Evolutionary conservation across 2,329 filamentous ascomycete genomes (phyloP).

Genomic region (Microdochium nivale): DNA sequence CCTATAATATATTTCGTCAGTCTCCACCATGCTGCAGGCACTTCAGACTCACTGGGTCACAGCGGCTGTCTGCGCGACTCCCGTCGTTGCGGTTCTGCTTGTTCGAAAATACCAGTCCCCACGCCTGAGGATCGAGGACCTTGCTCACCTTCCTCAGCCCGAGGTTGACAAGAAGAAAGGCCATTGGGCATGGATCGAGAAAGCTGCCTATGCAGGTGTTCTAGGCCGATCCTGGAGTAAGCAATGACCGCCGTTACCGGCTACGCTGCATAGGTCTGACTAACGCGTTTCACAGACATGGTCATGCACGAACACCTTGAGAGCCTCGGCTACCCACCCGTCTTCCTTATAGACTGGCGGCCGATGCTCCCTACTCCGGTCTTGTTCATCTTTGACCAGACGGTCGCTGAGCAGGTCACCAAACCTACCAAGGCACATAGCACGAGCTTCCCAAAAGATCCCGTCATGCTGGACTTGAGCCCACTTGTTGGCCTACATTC

Average conservation of each 20-base stretch:
- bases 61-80: too few species aligned
- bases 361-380: slow-evolving; percentile 1
- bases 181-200: slow-evolving; percentile 4
- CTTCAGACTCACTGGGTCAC: too few species aligned
- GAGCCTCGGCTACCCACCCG: slow-evolving; percentile 2
- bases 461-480: slow-evolving; percentile 2
- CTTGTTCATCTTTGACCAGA: slow-evolving; percentile 3
- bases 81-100: too few species aligned
- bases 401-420: slow-evolving; percentile 3
- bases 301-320: slow-evolving; percentile 2
- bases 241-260: neutral
- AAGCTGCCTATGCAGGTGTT: slow-evolving; percentile 1
- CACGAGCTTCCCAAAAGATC: slow-evolving; percentile 3
- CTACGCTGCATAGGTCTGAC: too few species aligned
- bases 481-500: slow-evolving; percentile 2
- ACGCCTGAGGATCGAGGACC: neutral
- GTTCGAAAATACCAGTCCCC: too few species aligned
- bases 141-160: slow-evolving; percentile 2
- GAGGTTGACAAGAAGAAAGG: slow-evolving; percentile 1
- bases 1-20: too few species aligned
- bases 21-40: too few species aligned
- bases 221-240: slow-evolving; percentile 2
- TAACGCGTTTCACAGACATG: neutral
- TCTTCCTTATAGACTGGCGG: slow-evolving; percentile 2
- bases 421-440: slow-evolving; percentile 1